phyloP scores from a whole-genome alignment of 75 land plant genomes.

The Cryptomeria japonica region DNA sequence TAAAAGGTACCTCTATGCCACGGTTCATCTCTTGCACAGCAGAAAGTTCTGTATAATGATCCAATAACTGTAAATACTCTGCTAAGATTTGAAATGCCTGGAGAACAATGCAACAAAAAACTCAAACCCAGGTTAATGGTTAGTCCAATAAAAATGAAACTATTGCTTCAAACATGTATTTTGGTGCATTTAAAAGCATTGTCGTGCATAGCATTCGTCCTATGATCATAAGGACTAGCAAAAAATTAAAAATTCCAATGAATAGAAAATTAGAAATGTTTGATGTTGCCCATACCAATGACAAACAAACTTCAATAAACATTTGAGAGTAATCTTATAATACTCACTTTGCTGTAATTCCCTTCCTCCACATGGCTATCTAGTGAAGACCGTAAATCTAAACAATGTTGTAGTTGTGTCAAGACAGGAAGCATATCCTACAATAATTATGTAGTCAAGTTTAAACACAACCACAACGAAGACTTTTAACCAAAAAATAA shows the following conservation, averaged over 20 bases:
- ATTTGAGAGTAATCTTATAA: not conserved
- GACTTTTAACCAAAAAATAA: constrained; percentile 2
- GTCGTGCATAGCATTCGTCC: not conserved
- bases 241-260: not conserved
- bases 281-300: not conserved
- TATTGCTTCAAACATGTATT: not conserved
- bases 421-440: constrained; percentile 94
- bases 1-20: constrained; percentile 77
- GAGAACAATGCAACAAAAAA: not conserved
- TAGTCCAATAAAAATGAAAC: not conserved
- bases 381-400: constrained; percentile 70
- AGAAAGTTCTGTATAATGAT: constrained; percentile 71
- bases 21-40: constrained; percentile 84
- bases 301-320: not conserved
- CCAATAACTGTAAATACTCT: constrained; percentile 86
- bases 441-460: constrained; percentile 3
- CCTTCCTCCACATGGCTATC: constrained; percentile 81
- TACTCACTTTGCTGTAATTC: constrained; percentile 69
- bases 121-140: not conserved
- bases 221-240: not conserved
- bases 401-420: constrained; percentile 72
- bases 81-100: constrained; percentile 79
- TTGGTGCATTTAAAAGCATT: not conserved
- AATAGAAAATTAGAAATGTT: not conserved
- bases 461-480: not conserved